phyloP scores from a whole-genome alignment of 768 basidiomycete species.

The Russula emetica region DNA sequence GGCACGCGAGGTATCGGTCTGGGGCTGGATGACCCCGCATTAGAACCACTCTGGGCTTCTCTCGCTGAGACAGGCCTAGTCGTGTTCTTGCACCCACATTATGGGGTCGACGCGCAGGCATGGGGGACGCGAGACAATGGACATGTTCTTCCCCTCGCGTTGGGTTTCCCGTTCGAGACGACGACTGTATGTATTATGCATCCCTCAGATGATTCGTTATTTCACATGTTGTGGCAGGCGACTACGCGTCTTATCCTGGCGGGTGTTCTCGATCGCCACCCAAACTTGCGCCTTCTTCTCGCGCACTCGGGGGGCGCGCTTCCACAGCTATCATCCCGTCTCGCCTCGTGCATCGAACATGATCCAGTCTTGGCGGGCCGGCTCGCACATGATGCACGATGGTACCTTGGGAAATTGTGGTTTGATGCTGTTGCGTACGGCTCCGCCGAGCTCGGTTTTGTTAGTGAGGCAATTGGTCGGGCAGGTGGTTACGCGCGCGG shows the following conservation, averaged over 20 bases:
- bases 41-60: slow-evolving; percentile 81
- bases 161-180: slow-evolving; percentile 90
- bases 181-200: slow-evolving; percentile 57
- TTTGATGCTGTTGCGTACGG: slow-evolving; percentile 90
- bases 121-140: slow-evolving; percentile 80
- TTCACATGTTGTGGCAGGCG: slow-evolving; percentile 39
- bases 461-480: slow-evolving; percentile 64
- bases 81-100: slow-evolving; percentile 84
- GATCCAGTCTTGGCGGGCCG: slow-evolving; percentile 75
- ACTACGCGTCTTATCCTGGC: slow-evolving; percentile 76
- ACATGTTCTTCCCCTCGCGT: slow-evolving; percentile 79
- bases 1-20: slow-evolving; percentile 74
- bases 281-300: slow-evolving; percentile 67
- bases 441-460: slow-evolving; percentile 76
- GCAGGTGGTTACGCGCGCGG: slow-evolving; percentile 42
- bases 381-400: slow-evolving; percentile 76
- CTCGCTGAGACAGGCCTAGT: slow-evolving; percentile 65
- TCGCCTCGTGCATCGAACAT: slow-evolving; percentile 81
- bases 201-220: neutral
- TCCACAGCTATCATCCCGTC: slow-evolving; percentile 75
- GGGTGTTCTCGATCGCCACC: slow-evolving; percentile 77
- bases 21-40: slow-evolving; percentile 72
- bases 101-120: slow-evolving; percentile 67
- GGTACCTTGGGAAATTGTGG: slow-evolving; percentile 74
- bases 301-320: slow-evolving; percentile 87